A percentile compares a stretch with the other conserved stretches of the same genome.
Evolutionary conservation across 2,329 filamentous ascomycete species (phyloP).

Genomic region (Colletotrichum sp.): DNA sequence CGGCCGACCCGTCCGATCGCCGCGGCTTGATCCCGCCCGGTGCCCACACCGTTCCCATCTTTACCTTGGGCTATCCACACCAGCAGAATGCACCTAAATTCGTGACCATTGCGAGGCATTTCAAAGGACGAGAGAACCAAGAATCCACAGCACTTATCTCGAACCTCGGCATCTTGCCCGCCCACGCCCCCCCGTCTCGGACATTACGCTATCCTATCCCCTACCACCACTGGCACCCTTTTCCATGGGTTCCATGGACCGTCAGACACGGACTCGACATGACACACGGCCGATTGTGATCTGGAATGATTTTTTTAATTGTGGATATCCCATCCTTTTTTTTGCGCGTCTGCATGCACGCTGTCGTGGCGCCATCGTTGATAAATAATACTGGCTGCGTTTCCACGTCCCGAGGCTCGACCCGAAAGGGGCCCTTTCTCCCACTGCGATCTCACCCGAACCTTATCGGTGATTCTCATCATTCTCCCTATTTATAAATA

Average conservation of each 20-base stretch:
- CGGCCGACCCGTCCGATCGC: not conserved
- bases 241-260: not conserved
- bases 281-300: not conserved
- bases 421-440: not conserved
- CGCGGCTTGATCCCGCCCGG: not conserved
- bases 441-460: not conserved
- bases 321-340: not conserved
- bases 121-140: not conserved
- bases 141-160: not conserved
- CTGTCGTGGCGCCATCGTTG: not conserved
- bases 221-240: not conserved
- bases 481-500: not conserved
- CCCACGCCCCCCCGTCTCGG: not conserved
- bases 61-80: not conserved
- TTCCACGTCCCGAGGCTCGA: not conserved
- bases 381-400: constrained; percentile 2
- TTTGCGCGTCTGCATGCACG: not conserved
- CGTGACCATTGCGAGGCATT: not conserved
- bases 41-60: not conserved
- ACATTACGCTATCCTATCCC: constrained; percentile 1
- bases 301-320: not conserved
- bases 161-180: constrained; percentile 16
- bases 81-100: not conserved
- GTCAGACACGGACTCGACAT: not conserved
- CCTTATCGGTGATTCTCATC: not conserved